Conservation (phyloP, 2,329 filamentous ascomycete species). For the Aspergillus ibericus region DNA sequence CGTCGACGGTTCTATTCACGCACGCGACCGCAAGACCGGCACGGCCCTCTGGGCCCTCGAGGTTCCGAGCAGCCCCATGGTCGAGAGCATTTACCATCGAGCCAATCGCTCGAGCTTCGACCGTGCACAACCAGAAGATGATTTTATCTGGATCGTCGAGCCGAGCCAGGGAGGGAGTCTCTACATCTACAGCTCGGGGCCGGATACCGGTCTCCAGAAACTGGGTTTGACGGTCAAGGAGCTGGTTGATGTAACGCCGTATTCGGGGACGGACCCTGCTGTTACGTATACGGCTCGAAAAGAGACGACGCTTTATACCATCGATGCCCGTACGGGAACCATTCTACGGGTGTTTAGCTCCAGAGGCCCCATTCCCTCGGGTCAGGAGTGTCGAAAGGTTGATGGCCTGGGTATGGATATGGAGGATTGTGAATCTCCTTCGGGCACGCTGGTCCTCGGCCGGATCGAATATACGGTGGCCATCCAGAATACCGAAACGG, state of each 20-base stretch:
- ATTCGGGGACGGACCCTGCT: conserved; percentile 70
- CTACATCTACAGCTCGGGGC: conserved; percentile 77
- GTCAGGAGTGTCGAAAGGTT: conserved; percentile 72
- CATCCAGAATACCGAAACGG: conserved; percentile 73
- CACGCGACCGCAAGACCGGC: conserved; percentile 83
- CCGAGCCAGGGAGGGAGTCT: conserved; percentile 83
- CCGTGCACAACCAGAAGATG: conserved; percentile 65
- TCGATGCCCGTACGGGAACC: conserved; percentile 81
- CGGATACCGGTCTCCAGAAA: conserved; percentile 47
- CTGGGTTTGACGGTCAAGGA: conserved; percentile 63
- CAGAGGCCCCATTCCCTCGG: conserved; percentile 66
- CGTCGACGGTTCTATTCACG: conserved; percentile 95
- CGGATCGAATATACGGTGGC: conserved; percentile 86
- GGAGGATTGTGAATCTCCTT: conserved; percentile 71
- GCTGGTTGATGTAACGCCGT: conserved; percentile 81
- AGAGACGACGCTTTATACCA: conserved; percentile 82
- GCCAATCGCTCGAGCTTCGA: conserved; percentile 64
- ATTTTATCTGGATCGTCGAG: conserved; percentile 94
- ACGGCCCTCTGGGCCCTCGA: conserved; percentile 81
- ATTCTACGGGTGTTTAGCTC: conserved; percentile 84
- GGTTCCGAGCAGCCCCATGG: conserved; percentile 75
- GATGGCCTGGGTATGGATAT: conserved; percentile 61
- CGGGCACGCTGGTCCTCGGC: conserved; percentile 78
- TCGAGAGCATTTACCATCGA: conserved; percentile 82
- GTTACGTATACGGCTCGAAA: conserved; percentile 91